phyloP scores from a whole-genome alignment of 2,329 filamentous ascomycete genomes.

The Botrytis porri region DNA sequence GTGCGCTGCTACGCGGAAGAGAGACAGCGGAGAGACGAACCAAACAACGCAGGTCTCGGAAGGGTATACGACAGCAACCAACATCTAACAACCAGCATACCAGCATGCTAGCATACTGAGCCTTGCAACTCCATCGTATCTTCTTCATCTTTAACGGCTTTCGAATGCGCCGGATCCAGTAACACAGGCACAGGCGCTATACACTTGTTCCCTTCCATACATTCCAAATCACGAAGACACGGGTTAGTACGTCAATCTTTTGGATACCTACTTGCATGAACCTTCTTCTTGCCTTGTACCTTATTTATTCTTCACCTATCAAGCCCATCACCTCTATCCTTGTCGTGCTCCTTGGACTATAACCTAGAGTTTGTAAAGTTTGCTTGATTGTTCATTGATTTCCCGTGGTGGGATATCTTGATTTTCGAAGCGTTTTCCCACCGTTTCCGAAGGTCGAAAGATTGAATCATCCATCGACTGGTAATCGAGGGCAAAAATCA shows the following conservation, averaged over 20 bases:
- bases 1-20: not conserved
- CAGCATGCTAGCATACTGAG: not conserved
- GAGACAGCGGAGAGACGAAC: not conserved
- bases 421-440: not conserved
- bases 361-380: not conserved
- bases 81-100: not conserved
- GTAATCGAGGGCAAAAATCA: not conserved
- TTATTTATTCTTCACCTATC: not conserved
- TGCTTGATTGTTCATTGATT: not conserved
- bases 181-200: not conserved
- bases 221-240: conserved; percentile 13
- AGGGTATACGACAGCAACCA: conserved; percentile 13
- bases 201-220: not conserved
- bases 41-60: not conserved
- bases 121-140: conserved; percentile 4
- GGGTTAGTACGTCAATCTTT: conserved; percentile 17
- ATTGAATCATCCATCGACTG: no score
- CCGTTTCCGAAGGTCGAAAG: not conserved
- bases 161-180: not conserved
- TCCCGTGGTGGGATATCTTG: not conserved
- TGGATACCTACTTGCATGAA: conserved; percentile 17
- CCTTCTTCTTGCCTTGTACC: not conserved
- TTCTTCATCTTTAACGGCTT: conserved; percentile 14
- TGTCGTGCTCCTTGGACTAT: not conserved
- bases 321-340: not conserved